phyloP scores from a whole-genome alignment of 441 rosid species.

The Brassica balearica region DNA sequence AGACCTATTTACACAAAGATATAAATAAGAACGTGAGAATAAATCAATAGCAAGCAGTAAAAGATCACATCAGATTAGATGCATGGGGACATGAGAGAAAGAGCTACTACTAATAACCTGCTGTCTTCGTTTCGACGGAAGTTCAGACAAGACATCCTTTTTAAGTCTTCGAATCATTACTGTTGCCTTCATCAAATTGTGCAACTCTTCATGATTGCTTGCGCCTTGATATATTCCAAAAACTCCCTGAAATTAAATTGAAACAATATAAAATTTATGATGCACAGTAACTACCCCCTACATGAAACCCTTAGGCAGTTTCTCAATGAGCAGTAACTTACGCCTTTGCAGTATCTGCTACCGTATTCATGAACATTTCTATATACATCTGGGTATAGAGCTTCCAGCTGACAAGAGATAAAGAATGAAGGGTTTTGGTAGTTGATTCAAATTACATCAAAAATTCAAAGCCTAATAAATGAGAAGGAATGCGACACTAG shows the following conservation, averaged over 20 bases:
- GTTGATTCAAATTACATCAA: slow-evolving; percentile 10
- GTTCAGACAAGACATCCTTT: slow-evolving; percentile 91
- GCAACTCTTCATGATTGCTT: slow-evolving; percentile 98
- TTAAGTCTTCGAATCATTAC: slow-evolving; percentile 96
- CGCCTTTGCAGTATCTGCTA: slow-evolving; percentile 90
- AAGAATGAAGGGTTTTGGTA: slow-evolving; percentile 1
- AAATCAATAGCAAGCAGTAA: slow-evolving; percentile 2
- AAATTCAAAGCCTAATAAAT: slow-evolving; percentile 6
- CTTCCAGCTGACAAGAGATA: slow-evolving; percentile 77
- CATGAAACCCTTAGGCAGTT: slow-evolving; percentile 23
- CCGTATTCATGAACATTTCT: slow-evolving; percentile 89
- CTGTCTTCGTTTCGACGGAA: slow-evolving; percentile 93
- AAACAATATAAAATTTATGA: slow-evolving; percentile 9
- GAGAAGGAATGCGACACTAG: neutral
- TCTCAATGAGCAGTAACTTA: slow-evolving; percentile 49
- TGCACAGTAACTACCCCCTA: slow-evolving; percentile 31
- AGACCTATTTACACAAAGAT: slow-evolving; percentile 64
- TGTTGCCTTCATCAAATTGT: slow-evolving; percentile 96
- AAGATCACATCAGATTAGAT: slow-evolving; percentile 13
- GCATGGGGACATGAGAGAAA: slow-evolving; percentile 8
- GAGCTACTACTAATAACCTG: slow-evolving; percentile 58
- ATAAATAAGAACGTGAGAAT: slow-evolving; percentile 16
- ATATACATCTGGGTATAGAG: slow-evolving; percentile 89
- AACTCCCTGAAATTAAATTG: slow-evolving; percentile 59
- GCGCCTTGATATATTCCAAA: slow-evolving; percentile 96